Percentiles rank a stretch among this genome's conserved stretches.
phyloP scores from a whole-genome alignment of 2,329 filamentous ascomycete species.

The Cytospora piceicola region DNA sequence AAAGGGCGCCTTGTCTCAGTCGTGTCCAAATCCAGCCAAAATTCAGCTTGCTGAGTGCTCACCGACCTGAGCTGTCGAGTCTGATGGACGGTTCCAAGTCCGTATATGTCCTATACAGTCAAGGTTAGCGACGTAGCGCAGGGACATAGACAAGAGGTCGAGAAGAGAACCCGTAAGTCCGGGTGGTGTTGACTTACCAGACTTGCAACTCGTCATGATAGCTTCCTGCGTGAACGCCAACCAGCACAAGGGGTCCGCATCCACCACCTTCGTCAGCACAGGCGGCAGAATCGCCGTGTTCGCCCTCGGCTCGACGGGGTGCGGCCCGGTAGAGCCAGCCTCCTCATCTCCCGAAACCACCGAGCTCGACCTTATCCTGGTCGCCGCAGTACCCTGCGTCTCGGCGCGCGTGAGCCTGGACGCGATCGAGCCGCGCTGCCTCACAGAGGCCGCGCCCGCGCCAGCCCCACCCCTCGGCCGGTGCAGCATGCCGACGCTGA shows the following conservation, averaged over 20 bases:
- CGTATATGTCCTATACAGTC: slow-evolving; percentile 44
- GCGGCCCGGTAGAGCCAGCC: slow-evolving; percentile 59
- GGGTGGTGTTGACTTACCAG: slow-evolving; percentile 63
- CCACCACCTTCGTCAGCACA: slow-evolving; percentile 84
- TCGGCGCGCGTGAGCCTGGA: slow-evolving; percentile 62
- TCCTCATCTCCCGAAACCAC: slow-evolving; percentile 56
- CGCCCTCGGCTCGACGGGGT: slow-evolving; percentile 83
- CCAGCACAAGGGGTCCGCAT: slow-evolving; percentile 86
- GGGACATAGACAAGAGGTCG: not conserved
- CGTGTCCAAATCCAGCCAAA: not conserved
- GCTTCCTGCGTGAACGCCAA: slow-evolving; percentile 91
- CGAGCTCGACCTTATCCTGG: slow-evolving; percentile 72
- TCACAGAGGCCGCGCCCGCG: slow-evolving; percentile 49
- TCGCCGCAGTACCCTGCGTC: slow-evolving; percentile 62
- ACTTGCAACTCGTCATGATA: slow-evolving; percentile 90
- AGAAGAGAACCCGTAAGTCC: not conserved
- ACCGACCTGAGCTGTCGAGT: slow-evolving; percentile 39
- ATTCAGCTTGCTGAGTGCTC: slow-evolving; percentile 27
- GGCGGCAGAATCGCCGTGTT: slow-evolving; percentile 86
- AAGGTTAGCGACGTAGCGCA: slow-evolving; percentile 14
- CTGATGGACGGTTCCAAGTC: slow-evolving; percentile 48
- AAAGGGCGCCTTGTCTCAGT: not conserved
- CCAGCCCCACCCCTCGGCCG: slow-evolving; percentile 66
- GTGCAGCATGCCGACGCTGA: slow-evolving; percentile 94
- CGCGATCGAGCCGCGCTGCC: slow-evolving; percentile 59